These are phyloP conservation scores for Paralagenidium karlingii DNA, from an alignment of 352 stramenopile genomes.

Conservation along the genomic window DNA sequence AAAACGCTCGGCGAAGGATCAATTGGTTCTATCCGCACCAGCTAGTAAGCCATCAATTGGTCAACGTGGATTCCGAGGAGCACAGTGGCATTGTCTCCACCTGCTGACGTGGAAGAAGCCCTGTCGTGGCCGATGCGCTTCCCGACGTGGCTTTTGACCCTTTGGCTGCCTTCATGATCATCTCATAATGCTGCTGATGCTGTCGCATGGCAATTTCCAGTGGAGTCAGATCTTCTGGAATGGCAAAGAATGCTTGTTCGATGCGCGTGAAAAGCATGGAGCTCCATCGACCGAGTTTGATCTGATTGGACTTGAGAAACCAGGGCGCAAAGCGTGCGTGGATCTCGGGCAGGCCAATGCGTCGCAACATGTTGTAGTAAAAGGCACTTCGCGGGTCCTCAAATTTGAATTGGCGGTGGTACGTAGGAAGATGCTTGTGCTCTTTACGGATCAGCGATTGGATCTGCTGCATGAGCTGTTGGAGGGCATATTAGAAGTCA, in stretches of 20 bases:
- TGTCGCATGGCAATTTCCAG: slow-evolving; percentile 48
- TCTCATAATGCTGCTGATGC: slow-evolving; percentile 29
- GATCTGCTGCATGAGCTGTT: slow-evolving; percentile 58
- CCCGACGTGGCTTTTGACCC: no score
- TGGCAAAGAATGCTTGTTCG: slow-evolving; percentile 46
- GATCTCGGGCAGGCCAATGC: slow-evolving; percentile 46
- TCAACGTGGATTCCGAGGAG: background rate
- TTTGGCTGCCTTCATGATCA: slow-evolving; percentile 17
- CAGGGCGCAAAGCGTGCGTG: slow-evolving; percentile 63
- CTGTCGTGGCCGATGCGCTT: no score
- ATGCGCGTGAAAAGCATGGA: slow-evolving; percentile 48
- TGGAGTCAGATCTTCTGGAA: slow-evolving; percentile 33
- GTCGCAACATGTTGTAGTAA: slow-evolving; percentile 68
- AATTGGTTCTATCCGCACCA: slow-evolving; percentile 30
- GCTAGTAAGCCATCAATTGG: no score
- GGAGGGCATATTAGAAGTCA: no score
- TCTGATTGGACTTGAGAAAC: slow-evolving; percentile 68
- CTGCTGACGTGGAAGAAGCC: slow-evolving; percentile 1
- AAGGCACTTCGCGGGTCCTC: slow-evolving; percentile 57
- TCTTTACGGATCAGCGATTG: slow-evolving; percentile 49
- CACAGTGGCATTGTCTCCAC: background rate
- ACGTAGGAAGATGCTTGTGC: slow-evolving; percentile 24
- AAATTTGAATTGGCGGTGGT: slow-evolving; percentile 40
- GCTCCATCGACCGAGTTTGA: slow-evolving; percentile 56
- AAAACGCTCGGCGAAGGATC: slow-evolving; percentile 47